A percentile compares a stretch with the other conserved stretches of the same genome.
Conservation (phyloP, 805 yeast species). For the Isabelozyma rhagii region DNA sequence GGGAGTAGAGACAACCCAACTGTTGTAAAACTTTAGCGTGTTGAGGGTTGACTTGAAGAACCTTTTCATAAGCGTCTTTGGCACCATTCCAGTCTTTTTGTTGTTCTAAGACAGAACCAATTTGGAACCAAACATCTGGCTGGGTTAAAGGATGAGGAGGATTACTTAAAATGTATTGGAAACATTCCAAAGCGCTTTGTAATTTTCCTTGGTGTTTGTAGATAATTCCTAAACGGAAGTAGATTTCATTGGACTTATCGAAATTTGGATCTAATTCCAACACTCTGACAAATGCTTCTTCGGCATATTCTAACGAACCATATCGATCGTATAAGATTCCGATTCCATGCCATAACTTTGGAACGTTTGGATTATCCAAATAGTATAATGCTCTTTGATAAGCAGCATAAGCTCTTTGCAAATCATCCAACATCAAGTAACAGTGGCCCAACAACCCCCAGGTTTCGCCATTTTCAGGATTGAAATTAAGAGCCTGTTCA, state of each 20-base stretch:
- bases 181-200: constrained; percentile 87
- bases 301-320: constrained; percentile 95
- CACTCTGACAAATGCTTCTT: constrained; percentile 96
- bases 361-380: constrained; percentile 89
- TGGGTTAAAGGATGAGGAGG: constrained; percentile 97
- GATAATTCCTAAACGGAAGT: constrained; percentile 92
- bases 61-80: constrained; percentile 92
- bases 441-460: constrained; percentile 98
- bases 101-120: constrained; percentile 93
- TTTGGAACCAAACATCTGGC: constrained; percentile 98
- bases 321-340: constrained; percentile 95
- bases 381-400: constrained; percentile 94
- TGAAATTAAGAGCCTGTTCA: constrained; percentile 77
- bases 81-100: constrained; percentile 91
- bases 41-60: constrained; percentile 81
- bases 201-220: constrained; percentile 92
- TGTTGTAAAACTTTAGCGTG: constrained; percentile 97
- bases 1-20: constrained; percentile 90
- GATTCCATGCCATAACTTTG: constrained; percentile 97
- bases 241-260: constrained; percentile 94
- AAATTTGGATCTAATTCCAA: constrained; percentile 93
- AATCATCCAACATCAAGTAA: constrained; percentile 92
- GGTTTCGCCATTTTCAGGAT: constrained; percentile 89
- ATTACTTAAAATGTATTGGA: constrained; percentile 81
- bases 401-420: constrained; percentile 92